Evolutionary conservation across 768 basidiomycete species (phyloP), one percentile per base, ranked within the genome.

Genomic region (Boletus bicolor): DNA sequence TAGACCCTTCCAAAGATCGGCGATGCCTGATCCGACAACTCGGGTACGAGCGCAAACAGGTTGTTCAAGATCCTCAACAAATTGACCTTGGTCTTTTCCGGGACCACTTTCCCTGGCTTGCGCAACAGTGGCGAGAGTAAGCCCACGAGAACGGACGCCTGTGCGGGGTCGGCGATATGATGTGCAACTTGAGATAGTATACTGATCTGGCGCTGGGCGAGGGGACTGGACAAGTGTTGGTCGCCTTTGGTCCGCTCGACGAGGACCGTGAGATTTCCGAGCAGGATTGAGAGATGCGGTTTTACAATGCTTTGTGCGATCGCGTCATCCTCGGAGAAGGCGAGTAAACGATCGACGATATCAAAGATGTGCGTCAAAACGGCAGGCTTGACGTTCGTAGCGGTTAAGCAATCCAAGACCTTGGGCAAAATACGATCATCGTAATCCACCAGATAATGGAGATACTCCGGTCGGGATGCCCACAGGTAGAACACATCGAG

Each of bases 31-130:
- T 83, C 77, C 5, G 73, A 65, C 36, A 90, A 73, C n/a, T 82
- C 86, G 12, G 82, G 79, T 30, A 93, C 79, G 56, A 91, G 76
- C 19, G 80, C 77, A 62, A 93, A 79, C 48, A 89, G 78, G 53
- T 79, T 82, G 55, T 74, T 78, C 46, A 88, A 73, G 61, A 91
- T 90, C 62, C 77, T 83, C 49, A 98, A 76, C 53, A 98, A 71
- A 66, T 95, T 83, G 38, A 83, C 76, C 75, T 98, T 98, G 69
- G 87, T 78, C 69, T 87, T 91, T 73, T 99, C 97, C 0, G 89
- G 81, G 0, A 97, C 82, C 4, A 85, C 68, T 67, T 85, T 91
- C 24, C 79, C 70, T 3, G 93, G 86, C 61, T 85, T 87, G 46
- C 87, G 86, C 14, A 98, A 77, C 28, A 97, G 77, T 0, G 94